Conservation (phyloP, 2,329 filamentous ascomycete genomes). For the Aspergillus neotritici region DNA sequence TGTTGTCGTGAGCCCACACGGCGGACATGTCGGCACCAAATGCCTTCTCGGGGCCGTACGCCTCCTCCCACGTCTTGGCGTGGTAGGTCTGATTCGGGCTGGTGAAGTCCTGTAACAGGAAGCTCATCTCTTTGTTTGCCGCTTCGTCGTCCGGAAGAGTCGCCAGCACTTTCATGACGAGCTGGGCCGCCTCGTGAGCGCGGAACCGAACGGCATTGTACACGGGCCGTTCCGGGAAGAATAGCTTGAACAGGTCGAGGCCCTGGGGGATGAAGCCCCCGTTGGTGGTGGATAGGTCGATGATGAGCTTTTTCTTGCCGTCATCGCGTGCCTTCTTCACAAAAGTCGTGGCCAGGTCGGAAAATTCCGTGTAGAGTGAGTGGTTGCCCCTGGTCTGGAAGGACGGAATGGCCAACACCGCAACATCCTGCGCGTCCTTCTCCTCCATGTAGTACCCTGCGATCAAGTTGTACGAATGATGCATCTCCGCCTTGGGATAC, state of each 20-base stretch:
- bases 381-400: conserved; percentile 14
- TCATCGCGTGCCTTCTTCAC: conserved; percentile 24
- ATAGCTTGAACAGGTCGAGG: conserved; percentile 49
- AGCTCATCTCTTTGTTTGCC: conserved; percentile 8
- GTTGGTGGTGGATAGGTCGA: conserved; percentile 58
- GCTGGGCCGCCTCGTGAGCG: conserved; percentile 37
- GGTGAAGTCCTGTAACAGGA: conserved; percentile 1
- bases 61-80: conserved; percentile 42
- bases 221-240: conserved; percentile 45
- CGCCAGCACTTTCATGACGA: conserved; percentile 23
- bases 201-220: conserved; percentile 46
- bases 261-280: conserved; percentile 50
- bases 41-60: conserved; percentile 35
- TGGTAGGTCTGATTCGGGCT: conserved; percentile 24
- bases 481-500: conserved; percentile 11
- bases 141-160: conserved; percentile 8
- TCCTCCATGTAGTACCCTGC: conserved; percentile 44
- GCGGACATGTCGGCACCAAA: conserved; percentile 17
- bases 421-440: conserved; percentile 40
- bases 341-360: conserved; percentile 18
- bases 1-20: conserved; percentile 23
- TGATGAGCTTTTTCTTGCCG: conserved; percentile 55
- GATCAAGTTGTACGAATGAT: conserved; percentile 23
- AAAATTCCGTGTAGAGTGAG: conserved; percentile 12
- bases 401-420: conserved; percentile 38